Evolutionary conservation across 2,329 filamentous ascomycete species (phyloP).

Genomic region (Colletotrichum sp.): DNA sequence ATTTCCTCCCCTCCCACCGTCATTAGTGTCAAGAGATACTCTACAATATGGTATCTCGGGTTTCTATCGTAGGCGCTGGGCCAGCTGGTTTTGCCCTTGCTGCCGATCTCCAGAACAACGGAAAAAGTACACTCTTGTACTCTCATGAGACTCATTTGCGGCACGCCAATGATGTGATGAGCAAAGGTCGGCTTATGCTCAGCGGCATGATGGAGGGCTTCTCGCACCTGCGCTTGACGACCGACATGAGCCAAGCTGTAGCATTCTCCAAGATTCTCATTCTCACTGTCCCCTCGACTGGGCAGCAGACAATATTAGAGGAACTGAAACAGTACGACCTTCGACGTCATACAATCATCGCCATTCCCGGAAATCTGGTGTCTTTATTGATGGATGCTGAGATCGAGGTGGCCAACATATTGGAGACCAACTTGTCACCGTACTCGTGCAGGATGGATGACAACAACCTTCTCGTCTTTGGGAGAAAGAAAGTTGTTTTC

Average conservation of each 20-base stretch:
- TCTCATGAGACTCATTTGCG: slow-evolving; percentile 5
- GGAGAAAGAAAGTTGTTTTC: background rate
- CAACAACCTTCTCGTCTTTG: background rate
- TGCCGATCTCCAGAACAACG: background rate
- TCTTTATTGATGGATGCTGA: background rate
- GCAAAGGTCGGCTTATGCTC: background rate
- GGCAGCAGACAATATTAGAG: background rate
- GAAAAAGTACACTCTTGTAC: background rate
- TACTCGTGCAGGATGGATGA: slow-evolving; percentile 10
- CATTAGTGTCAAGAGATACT: background rate
- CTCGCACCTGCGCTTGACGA: background rate
- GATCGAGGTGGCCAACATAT: background rate
- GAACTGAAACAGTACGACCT: background rate
- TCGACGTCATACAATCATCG: background rate
- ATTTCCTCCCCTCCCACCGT: too few species aligned
- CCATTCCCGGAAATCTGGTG: background rate
- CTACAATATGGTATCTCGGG: background rate
- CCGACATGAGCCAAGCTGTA: background rate
- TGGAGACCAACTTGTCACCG: slow-evolving; percentile 8
- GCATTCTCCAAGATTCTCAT: background rate
- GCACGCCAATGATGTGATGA: background rate
- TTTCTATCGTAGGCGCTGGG: slow-evolving; percentile 5
- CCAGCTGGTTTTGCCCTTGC: slow-evolving; percentile 11
- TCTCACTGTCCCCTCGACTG: slow-evolving; percentile 6
- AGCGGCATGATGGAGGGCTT: slow-evolving; percentile 1